Evolutionary conservation across 1,139 yeast genomes (phyloP).

Genomic region (Chernovozyma aurita): DNA sequence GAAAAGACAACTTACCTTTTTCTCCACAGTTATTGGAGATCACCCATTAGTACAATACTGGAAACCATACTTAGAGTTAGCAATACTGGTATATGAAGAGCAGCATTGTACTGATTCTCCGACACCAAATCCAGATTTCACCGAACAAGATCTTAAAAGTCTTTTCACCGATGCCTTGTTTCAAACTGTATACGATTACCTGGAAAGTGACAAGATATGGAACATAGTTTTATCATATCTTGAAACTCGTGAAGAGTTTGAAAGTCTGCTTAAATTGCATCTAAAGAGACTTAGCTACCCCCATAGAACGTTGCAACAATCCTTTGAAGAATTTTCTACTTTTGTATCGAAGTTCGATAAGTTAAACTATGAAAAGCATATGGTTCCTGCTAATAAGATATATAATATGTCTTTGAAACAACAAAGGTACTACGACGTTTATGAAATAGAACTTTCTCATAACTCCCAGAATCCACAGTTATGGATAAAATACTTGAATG

Average conservation of each 20-base stretch:
- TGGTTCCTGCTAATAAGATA: slow-evolving; percentile 36
- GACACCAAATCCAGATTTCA: slow-evolving; percentile 8
- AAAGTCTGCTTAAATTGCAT: slow-evolving; percentile 21
- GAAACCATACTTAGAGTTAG: slow-evolving; percentile 15
- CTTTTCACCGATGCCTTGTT: slow-evolving; percentile 20
- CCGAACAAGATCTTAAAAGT: slow-evolving; percentile 13
- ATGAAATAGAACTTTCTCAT: slow-evolving; percentile 17
- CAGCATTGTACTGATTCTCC: slow-evolving; percentile 4
- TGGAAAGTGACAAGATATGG: slow-evolving; percentile 36
- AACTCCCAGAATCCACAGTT: slow-evolving; percentile 13
- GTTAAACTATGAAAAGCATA: slow-evolving; percentile 32
- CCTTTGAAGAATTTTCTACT: slow-evolving; percentile 39
- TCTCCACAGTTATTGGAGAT: slow-evolving; percentile 13
- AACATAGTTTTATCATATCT: slow-evolving; percentile 15
- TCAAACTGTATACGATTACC: slow-evolving; percentile 30
- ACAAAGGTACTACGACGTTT: slow-evolving; percentile 24
- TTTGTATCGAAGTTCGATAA: slow-evolving; percentile 31
- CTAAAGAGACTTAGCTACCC: slow-evolving; percentile 37
- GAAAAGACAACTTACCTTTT: slow-evolving; percentile 16
- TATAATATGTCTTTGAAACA: slow-evolving; percentile 24
- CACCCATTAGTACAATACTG: slow-evolving; percentile 18
- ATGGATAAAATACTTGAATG: slow-evolving; percentile 33
- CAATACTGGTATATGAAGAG: not conserved
- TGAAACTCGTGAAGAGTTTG: slow-evolving; percentile 14
- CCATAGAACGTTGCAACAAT: slow-evolving; percentile 36